Base-by-base conservation (phyloP, 2,329 filamentous ascomycete genomes). In the Colletotrichum melonis region DNA sequence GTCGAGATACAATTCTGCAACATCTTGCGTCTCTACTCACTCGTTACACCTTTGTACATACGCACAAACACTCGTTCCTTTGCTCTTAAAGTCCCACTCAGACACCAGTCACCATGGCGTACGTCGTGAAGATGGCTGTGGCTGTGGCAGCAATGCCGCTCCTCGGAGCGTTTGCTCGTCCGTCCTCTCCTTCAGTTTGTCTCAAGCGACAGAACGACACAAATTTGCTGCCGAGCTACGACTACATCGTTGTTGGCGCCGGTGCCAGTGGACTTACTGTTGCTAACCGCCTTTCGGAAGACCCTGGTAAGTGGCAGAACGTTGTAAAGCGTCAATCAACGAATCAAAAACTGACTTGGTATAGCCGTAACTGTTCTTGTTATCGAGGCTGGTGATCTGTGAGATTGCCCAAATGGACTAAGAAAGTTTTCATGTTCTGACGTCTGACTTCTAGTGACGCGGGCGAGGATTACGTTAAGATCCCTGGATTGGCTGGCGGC, bases 221-320 rank as follows among this genome's bases (percentile, higher is more conserved):
- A 19, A 35, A 57, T 2, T 38, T 74, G 42, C 52, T 73, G n/a
- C 65, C 73, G 11, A 63, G 35, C 19, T 81, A 80, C 60, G 81
- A 82, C 72, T 82, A 80, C 55, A 77, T 82, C n/a, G 76, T 82
- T 30, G 76, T 81, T 11, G 80, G 80, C 19, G 80, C 80, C 26
- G 82, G 82, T 22, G 81, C 81, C 2, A 81, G 81, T 5, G 81
- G 82, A 28, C 79, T 81, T 62, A 79, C 81, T 12, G 79, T 83
- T 11, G 82, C 82, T 4, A 80, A 80, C 9, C 81, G 82, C 19
- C 79, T 84, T 1, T 81, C 81, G 12, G 82, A 84, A 66, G 79
- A 81, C 69, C 78, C 79, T 24, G 75, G 75, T 75, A 4, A 26
- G 7, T 4, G 19, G 6, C 9, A n/a, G 5, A 26, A 6, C 11